Evolutionary conservation across 768 basidiomycete genomes (phyloP).

Genomic region (Punctularia strigosozonata): DNA sequence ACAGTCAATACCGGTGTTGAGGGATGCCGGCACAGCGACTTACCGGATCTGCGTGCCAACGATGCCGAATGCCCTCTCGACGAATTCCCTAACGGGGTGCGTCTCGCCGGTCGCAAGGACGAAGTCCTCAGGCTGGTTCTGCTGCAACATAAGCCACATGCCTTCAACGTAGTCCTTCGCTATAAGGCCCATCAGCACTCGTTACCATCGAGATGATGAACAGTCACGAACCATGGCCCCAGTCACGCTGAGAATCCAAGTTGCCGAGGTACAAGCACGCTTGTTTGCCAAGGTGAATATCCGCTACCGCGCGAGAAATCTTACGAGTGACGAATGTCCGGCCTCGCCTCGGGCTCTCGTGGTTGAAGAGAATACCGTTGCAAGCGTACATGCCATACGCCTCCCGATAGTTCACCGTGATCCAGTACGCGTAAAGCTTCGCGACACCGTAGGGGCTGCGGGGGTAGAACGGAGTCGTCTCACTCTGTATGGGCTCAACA

Average conservation of each 20-base stretch:
- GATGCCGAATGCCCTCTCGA: constrained; percentile 72
- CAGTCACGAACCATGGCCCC: constrained; percentile 75
- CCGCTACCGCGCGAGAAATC: constrained; percentile 85
- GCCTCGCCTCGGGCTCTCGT: constrained; percentile 91
- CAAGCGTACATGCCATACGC: constrained; percentile 95
- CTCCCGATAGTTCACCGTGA: constrained; percentile 87
- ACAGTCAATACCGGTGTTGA: not conserved
- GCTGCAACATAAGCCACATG: constrained; percentile 97
- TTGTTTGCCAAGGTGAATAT: constrained; percentile 85
- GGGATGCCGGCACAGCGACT: too few species aligned
- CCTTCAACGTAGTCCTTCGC: constrained; percentile 91
- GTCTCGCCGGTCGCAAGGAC: constrained; percentile 96
- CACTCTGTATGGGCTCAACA: constrained; percentile 88
- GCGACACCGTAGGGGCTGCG: constrained; percentile 94
- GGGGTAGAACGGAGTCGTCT: constrained; percentile 98
- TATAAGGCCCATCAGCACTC: constrained; percentile 14
- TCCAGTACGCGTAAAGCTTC: constrained; percentile 89
- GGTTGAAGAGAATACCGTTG: constrained; percentile 97
- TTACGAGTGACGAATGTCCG: constrained; percentile 95
- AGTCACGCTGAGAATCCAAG: constrained; percentile 89
- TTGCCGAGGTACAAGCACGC: constrained; percentile 89
- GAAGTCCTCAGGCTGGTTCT: constrained; percentile 73
- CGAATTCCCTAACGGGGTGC: constrained; percentile 87
- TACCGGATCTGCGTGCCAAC: constrained; percentile 61
- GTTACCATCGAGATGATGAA: constrained; percentile 1